Evolutionary conservation across 495 filamentous ascomycete genomes (phyloP).

Genomic region (Tuber magnatum): DNA sequence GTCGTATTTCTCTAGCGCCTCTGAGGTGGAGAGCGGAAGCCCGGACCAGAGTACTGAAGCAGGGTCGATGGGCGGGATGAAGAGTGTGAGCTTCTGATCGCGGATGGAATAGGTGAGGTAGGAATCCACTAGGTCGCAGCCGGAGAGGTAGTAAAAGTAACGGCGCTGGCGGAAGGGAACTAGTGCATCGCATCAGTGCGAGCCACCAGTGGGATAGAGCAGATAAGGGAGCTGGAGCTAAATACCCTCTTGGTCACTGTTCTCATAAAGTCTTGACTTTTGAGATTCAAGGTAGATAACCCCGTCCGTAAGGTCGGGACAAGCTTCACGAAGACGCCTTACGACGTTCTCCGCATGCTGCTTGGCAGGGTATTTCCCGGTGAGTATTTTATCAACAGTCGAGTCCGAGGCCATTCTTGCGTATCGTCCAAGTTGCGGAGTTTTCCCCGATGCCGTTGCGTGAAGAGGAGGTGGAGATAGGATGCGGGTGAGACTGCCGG

Average conservation of each 20-base stretch:
- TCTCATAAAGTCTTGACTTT: constrained; percentile 67
- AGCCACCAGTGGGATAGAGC: background rate
- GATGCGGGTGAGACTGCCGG: background rate
- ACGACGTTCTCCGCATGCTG: constrained; percentile 75
- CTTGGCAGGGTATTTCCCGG: constrained; percentile 92
- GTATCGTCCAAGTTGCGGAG: background rate
- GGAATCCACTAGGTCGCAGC: constrained; percentile 74
- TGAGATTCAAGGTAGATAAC: constrained; percentile 83
- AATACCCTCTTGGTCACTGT: constrained; percentile 66
- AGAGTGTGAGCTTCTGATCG: constrained; percentile 68
- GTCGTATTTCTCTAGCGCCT: constrained; percentile 70
- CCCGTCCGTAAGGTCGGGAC: constrained; percentile 52
- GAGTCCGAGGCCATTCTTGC: constrained; percentile 20
- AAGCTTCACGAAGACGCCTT: constrained; percentile 58
- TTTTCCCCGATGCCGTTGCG: background rate
- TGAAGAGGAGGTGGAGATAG: background rate
- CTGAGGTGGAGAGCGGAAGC: constrained; percentile 65
- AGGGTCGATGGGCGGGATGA: constrained; percentile 81
- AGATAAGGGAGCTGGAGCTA: background rate
- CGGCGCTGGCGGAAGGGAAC: constrained; percentile 63
- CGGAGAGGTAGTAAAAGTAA: constrained; percentile 90
- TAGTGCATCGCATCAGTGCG: constrained; percentile 4
- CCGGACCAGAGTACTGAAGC: constrained; percentile 95
- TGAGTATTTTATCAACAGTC: constrained; percentile 45
- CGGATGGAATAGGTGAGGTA: constrained; percentile 73